Evolutionary conservation across 352 stramenopile genomes (phyloP), one percentile per base, ranked within the genome.

Genomic region (Pythium phragmiticola): DNA sequence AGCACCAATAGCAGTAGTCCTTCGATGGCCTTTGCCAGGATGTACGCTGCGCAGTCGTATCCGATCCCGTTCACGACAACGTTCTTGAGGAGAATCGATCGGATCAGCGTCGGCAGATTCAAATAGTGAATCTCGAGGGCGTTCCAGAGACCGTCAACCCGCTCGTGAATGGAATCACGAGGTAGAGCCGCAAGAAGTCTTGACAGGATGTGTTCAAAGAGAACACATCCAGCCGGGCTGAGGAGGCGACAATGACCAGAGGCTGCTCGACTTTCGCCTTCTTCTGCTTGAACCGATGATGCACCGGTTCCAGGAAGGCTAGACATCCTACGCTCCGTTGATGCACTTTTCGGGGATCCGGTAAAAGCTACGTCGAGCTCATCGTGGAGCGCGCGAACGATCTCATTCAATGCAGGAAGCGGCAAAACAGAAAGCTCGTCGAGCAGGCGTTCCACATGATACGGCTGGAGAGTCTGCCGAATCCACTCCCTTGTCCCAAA

Each of bases 401-500:
- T 58, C 68, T 89, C 75, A 45, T 66, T 60, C 16, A 90, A 37
- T 4, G 73, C 69, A 7, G 71, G 63, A 30, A 68, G 72, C 17
- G 84, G 79, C 51, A 91, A 65, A 16, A 49, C 78, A 14, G 75
- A 75, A 16, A 91, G 43, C 37, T 90, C 79, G 45, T 89, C 60
- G 43, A 93, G 63, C 30, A 93, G 48, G 46, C 75, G 76, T 33
- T 89, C 84, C 2, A 93, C 57, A 45, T 78, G 77, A 37, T 89
- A 93, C 16, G 84, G 80, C 60, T 84, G 70, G n/a, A 93, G 57
- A 11, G 75, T 88, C 11, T 72, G 64, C 46, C 65, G 74, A 46
- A 92, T 86, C 84, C 84, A 92, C 13, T 71, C 57, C 19, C 77
- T 77, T 3, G 81, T 84, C 17, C 76, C 78, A 50, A 88, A 87